Conservation (phyloP, 805 yeast species). For the Teunomyces stri region DNA sequence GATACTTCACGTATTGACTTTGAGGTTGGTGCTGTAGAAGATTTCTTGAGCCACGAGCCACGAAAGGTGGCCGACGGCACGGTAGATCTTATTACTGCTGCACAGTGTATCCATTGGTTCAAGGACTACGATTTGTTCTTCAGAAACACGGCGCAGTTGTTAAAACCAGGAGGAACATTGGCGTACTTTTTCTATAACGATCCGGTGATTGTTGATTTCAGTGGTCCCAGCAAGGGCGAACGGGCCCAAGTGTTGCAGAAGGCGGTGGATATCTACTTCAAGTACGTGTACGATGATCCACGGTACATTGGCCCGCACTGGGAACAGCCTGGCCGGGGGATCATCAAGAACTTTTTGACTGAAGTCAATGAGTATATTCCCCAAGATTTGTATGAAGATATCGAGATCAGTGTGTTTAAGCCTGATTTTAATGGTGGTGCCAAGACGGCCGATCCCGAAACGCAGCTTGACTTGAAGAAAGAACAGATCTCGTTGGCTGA, state of each 20-base stretch:
- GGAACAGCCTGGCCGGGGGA: slow-evolving; percentile 79
- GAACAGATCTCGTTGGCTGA: slow-evolving; percentile 43
- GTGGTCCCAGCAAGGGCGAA: slow-evolving; percentile 15
- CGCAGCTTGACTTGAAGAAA: slow-evolving; percentile 25
- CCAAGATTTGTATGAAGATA: slow-evolving; percentile 37
- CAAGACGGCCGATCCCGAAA: slow-evolving; percentile 17
- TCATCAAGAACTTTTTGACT: slow-evolving; percentile 44
- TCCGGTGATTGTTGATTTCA: slow-evolving; percentile 32
- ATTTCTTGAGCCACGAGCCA: slow-evolving; percentile 16
- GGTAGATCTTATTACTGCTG: slow-evolving; percentile 40
- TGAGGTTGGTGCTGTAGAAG: slow-evolving; percentile 32
- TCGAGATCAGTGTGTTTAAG: slow-evolving; percentile 24
- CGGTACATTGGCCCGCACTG: slow-evolving; percentile 64
- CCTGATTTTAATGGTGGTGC: slow-evolving; percentile 15
- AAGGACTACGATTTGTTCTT: slow-evolving; percentile 30
- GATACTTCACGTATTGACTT: slow-evolving; percentile 29
- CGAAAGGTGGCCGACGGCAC: slow-evolving; percentile 16
- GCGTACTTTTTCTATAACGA: slow-evolving; percentile 45
- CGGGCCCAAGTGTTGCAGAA: slow-evolving; percentile 15
- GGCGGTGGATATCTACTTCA: slow-evolving; percentile 30
- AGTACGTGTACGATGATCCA: slow-evolving; percentile 42
- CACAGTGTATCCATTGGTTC: slow-evolving; percentile 45
- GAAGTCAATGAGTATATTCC: slow-evolving; percentile 47
- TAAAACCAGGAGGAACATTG: slow-evolving; percentile 41
- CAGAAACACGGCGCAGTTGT: slow-evolving; percentile 32